Conservation (phyloP, 2,329 filamentous ascomycete genomes). For the Camptophora hylomeconis region DNA sequence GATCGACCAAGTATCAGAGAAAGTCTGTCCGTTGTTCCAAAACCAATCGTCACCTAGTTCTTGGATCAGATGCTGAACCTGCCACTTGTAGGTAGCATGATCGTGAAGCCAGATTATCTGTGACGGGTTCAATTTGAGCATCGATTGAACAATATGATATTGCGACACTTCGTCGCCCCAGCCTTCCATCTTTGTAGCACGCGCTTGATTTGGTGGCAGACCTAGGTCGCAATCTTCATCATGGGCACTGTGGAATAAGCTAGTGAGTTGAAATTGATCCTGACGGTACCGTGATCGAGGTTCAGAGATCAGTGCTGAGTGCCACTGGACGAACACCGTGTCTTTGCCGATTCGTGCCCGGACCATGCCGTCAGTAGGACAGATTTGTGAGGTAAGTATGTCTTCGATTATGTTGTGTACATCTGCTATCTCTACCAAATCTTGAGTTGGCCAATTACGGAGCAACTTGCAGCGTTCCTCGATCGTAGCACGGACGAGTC, state of each 20-base stretch:
- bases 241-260: slow-evolving; percentile 13
- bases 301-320: too few relatives aligned
- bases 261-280: too few relatives aligned
- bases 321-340: too few relatives aligned
- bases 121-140: slow-evolving; percentile 49
- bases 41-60: slow-evolving; percentile 44
- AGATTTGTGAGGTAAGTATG: slow-evolving; percentile 44
- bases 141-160: slow-evolving; percentile 52
- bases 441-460: slow-evolving; percentile 43
- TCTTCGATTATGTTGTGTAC: slow-evolving; percentile 42
- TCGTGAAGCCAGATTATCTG: slow-evolving; percentile 46
- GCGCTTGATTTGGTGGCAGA: slow-evolving; percentile 28
- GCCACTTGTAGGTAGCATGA: slow-evolving; percentile 41
- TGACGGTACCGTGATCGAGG: too few relatives aligned
- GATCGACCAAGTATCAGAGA: slow-evolving; percentile 44
- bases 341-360: slow-evolving; percentile 16
- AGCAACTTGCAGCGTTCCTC: slow-evolving; percentile 42
- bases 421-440: slow-evolving; percentile 48
- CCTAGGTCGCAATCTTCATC: neutral
- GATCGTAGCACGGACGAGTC: slow-evolving; percentile 33
- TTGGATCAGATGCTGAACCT: slow-evolving; percentile 42
- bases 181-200: slow-evolving; percentile 37
- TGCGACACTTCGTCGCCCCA: slow-evolving; percentile 53
- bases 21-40: slow-evolving; percentile 50
- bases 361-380: slow-evolving; percentile 43